These are phyloP conservation scores for Azolla pinnata DNA, from an alignment of 75 land plant species.

Conservation along the genomic window DNA sequence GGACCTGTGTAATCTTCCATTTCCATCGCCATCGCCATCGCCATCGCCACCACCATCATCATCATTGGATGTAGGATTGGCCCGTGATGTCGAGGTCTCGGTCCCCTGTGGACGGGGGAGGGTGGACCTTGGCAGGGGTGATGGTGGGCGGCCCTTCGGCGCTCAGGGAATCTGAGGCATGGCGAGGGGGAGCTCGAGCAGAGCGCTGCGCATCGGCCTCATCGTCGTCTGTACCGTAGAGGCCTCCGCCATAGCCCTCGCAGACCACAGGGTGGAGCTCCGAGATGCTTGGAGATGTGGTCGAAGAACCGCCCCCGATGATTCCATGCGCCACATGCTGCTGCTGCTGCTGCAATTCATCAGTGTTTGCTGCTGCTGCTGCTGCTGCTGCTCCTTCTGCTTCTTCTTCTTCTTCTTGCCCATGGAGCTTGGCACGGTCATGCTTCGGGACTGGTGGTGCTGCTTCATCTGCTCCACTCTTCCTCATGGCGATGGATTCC, in stretches of 20 bases:
- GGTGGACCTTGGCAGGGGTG: slow-evolving; percentile 18
- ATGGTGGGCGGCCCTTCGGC: slow-evolving; percentile 26
- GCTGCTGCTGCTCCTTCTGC: too few relatives aligned
- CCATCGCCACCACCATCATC: too few relatives aligned
- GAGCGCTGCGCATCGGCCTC: slow-evolving; percentile 12
- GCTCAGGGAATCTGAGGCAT: slow-evolving; percentile 26
- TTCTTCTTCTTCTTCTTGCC: too few relatives aligned
- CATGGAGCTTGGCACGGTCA: too few relatives aligned
- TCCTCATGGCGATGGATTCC: too few relatives aligned
- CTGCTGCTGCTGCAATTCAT: neutral
- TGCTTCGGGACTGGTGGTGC: too few relatives aligned
- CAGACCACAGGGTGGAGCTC: slow-evolving; percentile 28
- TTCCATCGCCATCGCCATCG: too few relatives aligned
- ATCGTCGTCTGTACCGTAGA: slow-evolving; percentile 27
- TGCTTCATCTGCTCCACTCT: too few relatives aligned
- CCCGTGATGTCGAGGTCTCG: slow-evolving; percentile 52
- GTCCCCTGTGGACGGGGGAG: slow-evolving; percentile 47
- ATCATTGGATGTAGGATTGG: slow-evolving; percentile 49
- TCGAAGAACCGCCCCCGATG: too few relatives aligned
- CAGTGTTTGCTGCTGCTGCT: too few relatives aligned
- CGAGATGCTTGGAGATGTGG: slow-evolving; percentile 7
- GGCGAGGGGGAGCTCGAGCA: slow-evolving; percentile 18
- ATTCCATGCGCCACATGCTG: neutral
- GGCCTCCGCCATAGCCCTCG: slow-evolving; percentile 46
- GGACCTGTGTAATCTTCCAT: too few relatives aligned